Percentiles rank a stretch among this genome's conserved stretches.
These are phyloP conservation scores for Luzula sylvatica DNA, from an alignment of 176 grass and related monocot genomes.

Conservation along the genomic window DNA sequence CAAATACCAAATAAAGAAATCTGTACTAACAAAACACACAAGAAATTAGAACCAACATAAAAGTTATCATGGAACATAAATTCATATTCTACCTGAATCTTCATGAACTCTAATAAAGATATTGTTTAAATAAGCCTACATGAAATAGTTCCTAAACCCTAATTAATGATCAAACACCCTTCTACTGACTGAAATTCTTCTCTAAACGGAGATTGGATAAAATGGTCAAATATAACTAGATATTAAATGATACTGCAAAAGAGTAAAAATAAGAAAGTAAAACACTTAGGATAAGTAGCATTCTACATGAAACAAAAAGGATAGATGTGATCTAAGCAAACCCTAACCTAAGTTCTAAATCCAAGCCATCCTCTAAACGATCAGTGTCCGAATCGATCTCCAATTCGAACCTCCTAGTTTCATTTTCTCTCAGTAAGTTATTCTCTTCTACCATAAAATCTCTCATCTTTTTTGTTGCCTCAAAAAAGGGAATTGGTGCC, in stretches of 20 bases:
- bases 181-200: not conserved
- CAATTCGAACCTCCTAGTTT: slow-evolving; percentile 19
- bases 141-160: slow-evolving; percentile 3
- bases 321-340: not conserved
- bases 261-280: too few species aligned
- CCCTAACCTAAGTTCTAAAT: slow-evolving; percentile 47
- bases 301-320: too few species aligned
- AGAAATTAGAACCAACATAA: not conserved
- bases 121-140: slow-evolving; percentile 6
- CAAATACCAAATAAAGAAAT: not conserved
- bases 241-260: too few species aligned
- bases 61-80: slow-evolving; percentile 1
- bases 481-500: not conserved
- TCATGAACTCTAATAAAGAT: not conserved
- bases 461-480: not conserved
- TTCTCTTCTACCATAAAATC: slow-evolving; percentile 12
- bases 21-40: slow-evolving; percentile 1
- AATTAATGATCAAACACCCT: not conserved
- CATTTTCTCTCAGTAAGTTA: not conserved
- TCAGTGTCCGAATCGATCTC: not conserved
- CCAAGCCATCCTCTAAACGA: slow-evolving; percentile 16
- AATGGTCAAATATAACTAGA: too few species aligned
- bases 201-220: not conserved
- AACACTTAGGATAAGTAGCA: too few species aligned
- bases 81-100: slow-evolving; percentile 15